Evolutionary conservation across 75 land plant species (phyloP), one percentile per base, ranked within the genome.

Genomic region (Picea sitchensis): DNA sequence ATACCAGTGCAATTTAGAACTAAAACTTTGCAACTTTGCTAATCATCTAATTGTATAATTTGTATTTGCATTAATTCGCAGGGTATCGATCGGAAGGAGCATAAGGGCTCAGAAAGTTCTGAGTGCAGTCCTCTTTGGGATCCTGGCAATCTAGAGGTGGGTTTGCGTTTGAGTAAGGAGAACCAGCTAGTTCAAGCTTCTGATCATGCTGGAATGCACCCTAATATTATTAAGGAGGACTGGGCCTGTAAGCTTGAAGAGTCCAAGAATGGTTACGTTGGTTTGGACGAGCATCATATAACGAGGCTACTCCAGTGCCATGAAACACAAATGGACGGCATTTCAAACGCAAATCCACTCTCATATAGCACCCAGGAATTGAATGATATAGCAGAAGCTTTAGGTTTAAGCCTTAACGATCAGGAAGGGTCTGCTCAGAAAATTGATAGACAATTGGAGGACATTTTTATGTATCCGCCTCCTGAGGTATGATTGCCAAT

Each of bases 401-500:
- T 67, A 41, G 71, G 71, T 34, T 36, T 67, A 31, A 67, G 41
- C 5, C 71, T 67, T 14, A 41, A 67, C 3, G 71, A 67, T 30
- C 71, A 67, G 34, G 71, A 6, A 67, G 71, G 14, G 18, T 15
- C 71, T 67, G 31, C 44, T 2, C 71, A 67, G 15, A 67, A 67
- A 36, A 67, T 34, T 26, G 26, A 26, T 20, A 67, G 34, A 32
- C 34, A 36, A 67, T 41, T 67, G 1, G 71, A 67, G 34, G 71
- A 67, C 71, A 67, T 67, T 41, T 67, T 67, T 20, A 67, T 67
- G 71, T 36, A 67, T 36, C 14, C 71, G 36, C 17, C 71, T 36
- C 17, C 71, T 67, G 71, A 31, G 14, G 34, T 67, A 15, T 32
- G 34, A 67, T 36, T 32, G 71, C 41, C 34, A 67, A 14, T 34